These are phyloP conservation scores for Trametes polyzona DNA, from an alignment of 1,284 basidiomycete species.

Conservation along the genomic window DNA sequence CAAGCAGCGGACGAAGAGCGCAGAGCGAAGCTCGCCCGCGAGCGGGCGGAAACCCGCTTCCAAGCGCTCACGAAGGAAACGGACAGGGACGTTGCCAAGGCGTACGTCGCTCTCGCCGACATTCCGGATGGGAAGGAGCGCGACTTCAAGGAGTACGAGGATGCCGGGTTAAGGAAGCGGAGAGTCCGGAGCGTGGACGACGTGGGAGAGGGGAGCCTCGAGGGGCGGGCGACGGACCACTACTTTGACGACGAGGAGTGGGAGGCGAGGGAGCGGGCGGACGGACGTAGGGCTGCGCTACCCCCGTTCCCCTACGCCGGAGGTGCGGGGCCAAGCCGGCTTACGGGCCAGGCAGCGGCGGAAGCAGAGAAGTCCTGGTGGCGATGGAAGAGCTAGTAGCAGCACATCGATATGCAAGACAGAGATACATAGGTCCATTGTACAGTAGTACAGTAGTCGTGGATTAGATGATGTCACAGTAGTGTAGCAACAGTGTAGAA, in stretches of 20 bases:
- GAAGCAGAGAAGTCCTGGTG: slow-evolving; percentile 22
- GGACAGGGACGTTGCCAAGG: slow-evolving; percentile 65
- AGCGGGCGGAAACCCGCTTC: slow-evolving; percentile 61
- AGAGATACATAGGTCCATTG: neutral
- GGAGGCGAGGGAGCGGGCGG: slow-evolving; percentile 48
- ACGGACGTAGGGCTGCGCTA: slow-evolving; percentile 33
- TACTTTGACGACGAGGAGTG: slow-evolving; percentile 73
- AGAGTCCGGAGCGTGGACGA: slow-evolving; percentile 9
- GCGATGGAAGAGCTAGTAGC: slow-evolving; percentile 16
- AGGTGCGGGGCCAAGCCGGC: neutral
- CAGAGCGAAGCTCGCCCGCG: slow-evolving; percentile 48
- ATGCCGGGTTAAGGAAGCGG: slow-evolving; percentile 17
- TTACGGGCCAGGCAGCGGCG: neutral
- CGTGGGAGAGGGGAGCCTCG: slow-evolving; percentile 34
- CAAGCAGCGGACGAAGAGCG: slow-evolving; percentile 39
- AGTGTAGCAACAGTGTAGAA: neutral
- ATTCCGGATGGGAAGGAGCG: slow-evolving; percentile 40
- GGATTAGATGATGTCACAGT: neutral
- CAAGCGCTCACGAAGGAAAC: slow-evolving; percentile 70
- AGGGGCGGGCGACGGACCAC: slow-evolving; percentile 54
- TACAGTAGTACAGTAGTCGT: neutral
- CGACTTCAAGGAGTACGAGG: slow-evolving; percentile 40
- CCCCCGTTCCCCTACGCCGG: slow-evolving; percentile 28
- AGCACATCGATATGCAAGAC: neutral
- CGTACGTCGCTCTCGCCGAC: slow-evolving; percentile 64